phyloP scores from a whole-genome alignment of 768 basidiomycete genomes.

The Pleurotus pulmonarius region DNA sequence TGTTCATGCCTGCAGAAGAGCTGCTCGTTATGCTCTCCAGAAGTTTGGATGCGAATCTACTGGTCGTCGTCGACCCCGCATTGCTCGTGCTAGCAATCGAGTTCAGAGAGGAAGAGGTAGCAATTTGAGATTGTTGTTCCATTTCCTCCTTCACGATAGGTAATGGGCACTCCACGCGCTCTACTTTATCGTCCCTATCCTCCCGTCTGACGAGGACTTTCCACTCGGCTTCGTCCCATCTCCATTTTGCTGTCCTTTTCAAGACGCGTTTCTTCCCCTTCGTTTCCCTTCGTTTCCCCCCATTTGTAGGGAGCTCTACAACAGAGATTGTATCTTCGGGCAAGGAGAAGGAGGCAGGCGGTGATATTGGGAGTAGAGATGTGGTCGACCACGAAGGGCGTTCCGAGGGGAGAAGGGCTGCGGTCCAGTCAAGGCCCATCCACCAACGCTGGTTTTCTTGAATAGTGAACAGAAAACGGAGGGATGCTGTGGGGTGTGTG shows the following conservation, averaged over 20 bases:
- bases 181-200: constrained; percentile 24
- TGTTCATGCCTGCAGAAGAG: not conserved
- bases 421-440: constrained; percentile 96
- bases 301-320: constrained; percentile 35
- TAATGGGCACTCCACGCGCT: constrained; percentile 59
- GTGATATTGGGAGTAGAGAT: constrained; percentile 56
- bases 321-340: constrained; percentile 50
- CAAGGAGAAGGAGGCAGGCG: constrained; percentile 66
- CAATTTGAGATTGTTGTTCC: constrained; percentile 6
- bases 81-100: not conserved
- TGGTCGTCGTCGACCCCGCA: not conserved
- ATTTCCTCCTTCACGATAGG: constrained; percentile 46
- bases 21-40: not conserved
- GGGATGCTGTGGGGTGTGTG: constrained; percentile 33
- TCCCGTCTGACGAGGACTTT: constrained; percentile 65
- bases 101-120: no score
- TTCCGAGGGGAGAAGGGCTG: constrained; percentile 84
- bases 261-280: constrained; percentile 44
- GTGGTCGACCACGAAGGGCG: constrained; percentile 83
- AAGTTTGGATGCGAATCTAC: not conserved
- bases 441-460: constrained; percentile 98
- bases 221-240: constrained; percentile 93
- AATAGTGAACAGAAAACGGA: constrained; percentile 84
- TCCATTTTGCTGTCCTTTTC: constrained; percentile 78
- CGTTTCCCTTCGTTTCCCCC: constrained; percentile 14